Conservation (phyloP, 2,329 filamentous ascomycete species). For the Colletotrichum zoysiae region DNA sequence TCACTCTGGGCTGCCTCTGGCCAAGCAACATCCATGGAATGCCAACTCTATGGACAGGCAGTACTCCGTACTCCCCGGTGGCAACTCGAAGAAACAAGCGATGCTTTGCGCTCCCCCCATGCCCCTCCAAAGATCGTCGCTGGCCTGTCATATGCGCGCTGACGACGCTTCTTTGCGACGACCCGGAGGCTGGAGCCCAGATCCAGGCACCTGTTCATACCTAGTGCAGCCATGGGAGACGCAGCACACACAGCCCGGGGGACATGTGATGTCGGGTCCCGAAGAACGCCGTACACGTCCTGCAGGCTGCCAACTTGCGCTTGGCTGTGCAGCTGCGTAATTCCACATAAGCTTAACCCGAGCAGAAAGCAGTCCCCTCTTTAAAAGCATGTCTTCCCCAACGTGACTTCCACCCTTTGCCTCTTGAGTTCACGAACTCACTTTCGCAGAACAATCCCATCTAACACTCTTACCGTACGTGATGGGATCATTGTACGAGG, state of each 20-base stretch:
- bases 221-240: constrained; percentile 16
- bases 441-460: background rate
- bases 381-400: constrained; percentile 25
- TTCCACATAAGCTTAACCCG: constrained; percentile 35
- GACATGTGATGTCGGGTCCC: constrained; percentile 38
- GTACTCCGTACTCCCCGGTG: constrained; percentile 15
- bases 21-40: constrained; percentile 33
- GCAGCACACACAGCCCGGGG: constrained; percentile 3
- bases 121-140: constrained; percentile 19
- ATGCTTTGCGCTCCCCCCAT: constrained; percentile 34
- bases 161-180: constrained; percentile 41
- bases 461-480: constrained; percentile 7
- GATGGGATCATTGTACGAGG: constrained; percentile 41
- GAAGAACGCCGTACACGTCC: constrained; percentile 8
- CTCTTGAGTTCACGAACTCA: constrained; percentile 1
- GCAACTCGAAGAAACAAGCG: constrained; percentile 22
- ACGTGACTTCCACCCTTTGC: background rate
- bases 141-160: constrained; percentile 32
- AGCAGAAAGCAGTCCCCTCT: background rate
- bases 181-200: constrained; percentile 31
- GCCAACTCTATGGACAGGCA: constrained; percentile 12
- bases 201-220: constrained; percentile 39
- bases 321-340: constrained; percentile 33
- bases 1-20: constrained; percentile 22
- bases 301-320: background rate